Evolutionary conservation across 1,284 basidiomycete genomes (phyloP), one percentile per base, ranked within the genome.

Genomic region (Fomitopsis palustris): DNA sequence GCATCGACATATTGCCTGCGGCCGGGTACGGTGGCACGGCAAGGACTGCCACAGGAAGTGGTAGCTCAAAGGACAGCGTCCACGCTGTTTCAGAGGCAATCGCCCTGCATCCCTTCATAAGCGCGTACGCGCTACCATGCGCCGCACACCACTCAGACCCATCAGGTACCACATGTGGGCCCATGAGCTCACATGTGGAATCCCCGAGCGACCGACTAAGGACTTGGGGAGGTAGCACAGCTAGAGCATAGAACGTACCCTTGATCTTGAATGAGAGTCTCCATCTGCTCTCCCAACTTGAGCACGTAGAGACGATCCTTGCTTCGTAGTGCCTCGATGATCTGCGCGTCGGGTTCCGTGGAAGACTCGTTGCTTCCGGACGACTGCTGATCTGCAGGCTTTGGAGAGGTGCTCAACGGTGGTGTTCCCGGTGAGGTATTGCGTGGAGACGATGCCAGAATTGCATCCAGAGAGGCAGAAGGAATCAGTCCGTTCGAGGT

Each of bases 301-400:
- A 93, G 76, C 45, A 93, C 90, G 70, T 88, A 93, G 61, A 93
- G 79, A 67, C 91, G 81, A 72, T 93, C 91, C 76, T 93, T 93
- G 79, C 86, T 87, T 72, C 79, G 84, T 61, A 93, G 85, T n/a
- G 92, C 91, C 72, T 93, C 91, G 63, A 90, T 64, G 66, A 93
- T 91, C 73, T 88, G 86, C 10, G 82, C 77, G 77, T 92, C 91
- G 60, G 86, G 82, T 61, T 89, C 87, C 53, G 65, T 59, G 41
- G 69, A 64, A 14, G 54, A 57, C 25, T 57, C 54, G 31, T 59
- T 61, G 55, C 59, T 58, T 12, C 60, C 61, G 27, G 60, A 55
- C 21, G 43, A 37, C 33, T 25, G 49, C 12, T 58, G 29, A 45
- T 64, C 68, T 43, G 53, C 51, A 17, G 60, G 21, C 41, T 41